These are phyloP conservation scores for Bocquillonia castaneifolia DNA, from an alignment of 441 rosid species.

Conservation along the genomic window DNA sequence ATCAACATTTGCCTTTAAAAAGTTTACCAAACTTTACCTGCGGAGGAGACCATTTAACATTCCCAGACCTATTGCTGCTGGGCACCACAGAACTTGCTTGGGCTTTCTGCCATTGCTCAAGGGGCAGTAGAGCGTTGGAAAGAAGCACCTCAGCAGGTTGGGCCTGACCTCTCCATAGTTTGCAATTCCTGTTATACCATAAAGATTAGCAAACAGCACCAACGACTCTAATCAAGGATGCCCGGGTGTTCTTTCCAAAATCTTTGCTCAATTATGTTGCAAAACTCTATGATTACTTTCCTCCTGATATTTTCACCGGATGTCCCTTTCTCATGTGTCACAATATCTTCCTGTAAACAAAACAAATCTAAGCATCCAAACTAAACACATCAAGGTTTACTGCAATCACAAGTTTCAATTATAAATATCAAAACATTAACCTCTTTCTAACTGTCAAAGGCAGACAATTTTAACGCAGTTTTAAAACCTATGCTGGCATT, in stretches of 20 bases:
- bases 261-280: constrained; percentile 56
- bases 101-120: too few species aligned
- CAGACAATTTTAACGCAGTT: background rate
- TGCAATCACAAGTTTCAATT: background rate
- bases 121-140: too few species aligned
- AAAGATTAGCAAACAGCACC: too few species aligned
- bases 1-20: too few species aligned
- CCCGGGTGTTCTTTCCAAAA: constrained; percentile 59
- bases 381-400: background rate
- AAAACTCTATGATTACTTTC: constrained; percentile 45
- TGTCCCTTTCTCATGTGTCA: constrained; percentile 21
- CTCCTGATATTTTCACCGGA: constrained; percentile 20
- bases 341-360: constrained; percentile 27
- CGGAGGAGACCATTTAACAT: too few species aligned
- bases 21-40: too few species aligned
- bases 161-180: too few species aligned
- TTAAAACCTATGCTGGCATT: background rate
- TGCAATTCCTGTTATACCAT: too few species aligned
- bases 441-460: background rate
- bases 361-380: constrained; percentile 2
- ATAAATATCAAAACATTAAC: background rate
- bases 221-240: constrained; percentile 36
- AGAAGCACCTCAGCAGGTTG: too few species aligned
- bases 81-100: too few species aligned
- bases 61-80: too few species aligned